These are phyloP conservation scores for Sugiyamaella paludigena DNA, from an alignment of 1,139 yeast genomes.

Conservation along the genomic window DNA sequence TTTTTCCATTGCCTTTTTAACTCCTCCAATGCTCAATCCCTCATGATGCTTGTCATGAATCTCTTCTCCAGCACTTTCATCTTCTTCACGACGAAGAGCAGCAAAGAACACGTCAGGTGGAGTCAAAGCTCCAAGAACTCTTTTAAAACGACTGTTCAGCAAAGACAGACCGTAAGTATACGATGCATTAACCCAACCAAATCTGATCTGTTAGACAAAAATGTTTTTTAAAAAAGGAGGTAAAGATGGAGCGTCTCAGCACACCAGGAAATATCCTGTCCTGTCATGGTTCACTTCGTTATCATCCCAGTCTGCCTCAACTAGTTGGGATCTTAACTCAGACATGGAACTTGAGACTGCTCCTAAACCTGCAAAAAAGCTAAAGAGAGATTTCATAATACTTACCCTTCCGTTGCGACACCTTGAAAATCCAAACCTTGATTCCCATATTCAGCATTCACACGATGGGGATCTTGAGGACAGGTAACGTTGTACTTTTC, in stretches of 20 bases:
- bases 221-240: too few species aligned
- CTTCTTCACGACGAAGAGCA: constrained; percentile 11
- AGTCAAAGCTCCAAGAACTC: constrained; percentile 81
- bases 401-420: constrained; percentile 81
- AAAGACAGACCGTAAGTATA: constrained; percentile 71
- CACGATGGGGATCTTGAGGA: constrained; percentile 82
- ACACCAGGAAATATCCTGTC: too few species aligned
- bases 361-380: too few species aligned
- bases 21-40: constrained; percentile 2
- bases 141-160: constrained; percentile 62
- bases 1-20: neutral
- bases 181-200: constrained; percentile 94
- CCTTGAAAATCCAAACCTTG: constrained; percentile 93
- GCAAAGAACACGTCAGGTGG: constrained; percentile 69
- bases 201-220: constrained; percentile 11
- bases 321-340: too few species aligned
- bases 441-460: constrained; percentile 95
- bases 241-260: too few species aligned
- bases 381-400: too few species aligned
- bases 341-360: too few species aligned
- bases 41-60: neutral
- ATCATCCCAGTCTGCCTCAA: too few species aligned
- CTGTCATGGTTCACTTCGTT: too few species aligned
- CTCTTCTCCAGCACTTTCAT: constrained; percentile 6
- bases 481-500: constrained; percentile 92